Base-by-base conservation (phyloP, 2,329 filamentous ascomycete genomes). In the Cercospora sp. region DNA sequence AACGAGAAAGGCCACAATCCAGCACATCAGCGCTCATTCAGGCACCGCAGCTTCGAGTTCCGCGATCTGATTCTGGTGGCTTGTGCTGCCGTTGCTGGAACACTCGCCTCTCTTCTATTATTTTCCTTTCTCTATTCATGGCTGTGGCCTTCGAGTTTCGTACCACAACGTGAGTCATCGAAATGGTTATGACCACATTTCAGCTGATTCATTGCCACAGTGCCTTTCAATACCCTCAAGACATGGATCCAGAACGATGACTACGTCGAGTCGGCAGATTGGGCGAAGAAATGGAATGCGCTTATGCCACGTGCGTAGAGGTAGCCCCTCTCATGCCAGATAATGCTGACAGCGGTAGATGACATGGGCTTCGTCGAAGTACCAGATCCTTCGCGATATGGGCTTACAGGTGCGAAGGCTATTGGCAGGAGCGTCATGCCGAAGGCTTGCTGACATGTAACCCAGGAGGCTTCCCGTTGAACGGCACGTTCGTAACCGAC, bases 291-390 rank as follows among this genome's bases (percentile, higher is more conserved):
- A n/a, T 63, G 60, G 60, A 48, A 53, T 6, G 60, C 42, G 30
- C 26, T 63, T 7, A 20, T 63, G 26, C 23, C 36, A 10, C 60
- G 55, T 58, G 18, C 18, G 55, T 33, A 28, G 18, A 33, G 16
- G 16, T 3, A 7, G 1, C 12, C 2, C 8, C 16, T n/a, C 7
- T n/a, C 3, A 28, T 18, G 13, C 16, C 13, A 10, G 7, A 13
- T 20, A 13, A 10, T 13, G 16, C 55, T 58, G 8, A 58, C 7
- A n/a, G 28, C 28, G 13, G n/a, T 33, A 58, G 55, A 63, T 23
- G 60, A 63, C 20, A 18, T 63, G 20, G 65, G 65, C 16, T 66
- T 66, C 51, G 51, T 66, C 20, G 45, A 61, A 28, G 65, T 66
- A 8, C 48, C 65, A 8, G 36, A 66, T 23, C 65, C 65, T 18